phyloP scores from a whole-genome alignment of 2,329 filamentous ascomycete species.

The Penicillium hesseltinei region DNA sequence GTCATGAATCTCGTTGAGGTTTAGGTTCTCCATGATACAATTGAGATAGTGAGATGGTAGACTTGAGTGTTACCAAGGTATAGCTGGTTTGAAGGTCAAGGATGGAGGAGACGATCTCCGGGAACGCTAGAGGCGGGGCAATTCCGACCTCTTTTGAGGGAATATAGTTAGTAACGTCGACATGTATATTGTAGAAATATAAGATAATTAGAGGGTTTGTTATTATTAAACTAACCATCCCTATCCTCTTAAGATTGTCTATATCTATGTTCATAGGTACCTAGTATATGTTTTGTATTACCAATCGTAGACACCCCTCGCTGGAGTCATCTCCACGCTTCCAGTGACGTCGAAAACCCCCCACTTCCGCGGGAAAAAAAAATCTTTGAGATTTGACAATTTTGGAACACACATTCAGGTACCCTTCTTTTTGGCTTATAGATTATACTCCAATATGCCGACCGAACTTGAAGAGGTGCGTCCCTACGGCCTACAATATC shows the following conservation, averaged over 20 bases:
- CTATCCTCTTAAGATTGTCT: background rate
- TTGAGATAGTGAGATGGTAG: background rate
- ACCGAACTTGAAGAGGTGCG: constrained; percentile 73
- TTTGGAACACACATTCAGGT: background rate
- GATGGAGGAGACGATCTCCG: background rate
- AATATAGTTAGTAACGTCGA: background rate
- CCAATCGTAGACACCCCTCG: background rate
- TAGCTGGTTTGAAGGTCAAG: background rate
- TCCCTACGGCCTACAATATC: background rate
- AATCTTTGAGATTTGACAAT: constrained; percentile 5
- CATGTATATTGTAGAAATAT: too few relatives aligned
- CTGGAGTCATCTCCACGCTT: constrained; percentile 3
- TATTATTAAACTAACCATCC: background rate
- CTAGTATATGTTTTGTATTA: background rate
- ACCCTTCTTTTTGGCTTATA: background rate
- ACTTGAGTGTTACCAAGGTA: background rate
- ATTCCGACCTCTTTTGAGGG: background rate
- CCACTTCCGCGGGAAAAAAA: constrained; percentile 20
- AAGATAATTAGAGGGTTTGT: background rate
- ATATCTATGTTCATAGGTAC: background rate
- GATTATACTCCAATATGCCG: constrained; percentile 57
- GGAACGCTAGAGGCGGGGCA: constrained; percentile 6
- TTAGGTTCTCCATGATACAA: constrained; percentile 15
- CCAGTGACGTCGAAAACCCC: constrained; percentile 18
- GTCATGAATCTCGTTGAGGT: constrained; percentile 45